Evolutionary conservation across 345 rosid genomes (phyloP).

Genomic region (Citrus sp.): DNA sequence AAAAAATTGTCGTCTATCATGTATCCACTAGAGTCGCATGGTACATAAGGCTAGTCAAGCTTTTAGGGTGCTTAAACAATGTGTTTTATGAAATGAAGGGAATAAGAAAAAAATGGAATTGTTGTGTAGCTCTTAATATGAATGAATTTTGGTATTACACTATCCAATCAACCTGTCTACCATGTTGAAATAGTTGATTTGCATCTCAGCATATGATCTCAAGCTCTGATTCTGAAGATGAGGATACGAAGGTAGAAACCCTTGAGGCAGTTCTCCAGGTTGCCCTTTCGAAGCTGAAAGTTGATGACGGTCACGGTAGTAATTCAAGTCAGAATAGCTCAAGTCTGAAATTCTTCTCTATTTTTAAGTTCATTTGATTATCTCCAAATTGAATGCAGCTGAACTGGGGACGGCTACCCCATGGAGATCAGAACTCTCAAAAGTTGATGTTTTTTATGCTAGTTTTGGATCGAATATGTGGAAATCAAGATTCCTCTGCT

Average conservation of each 20-base stretch:
- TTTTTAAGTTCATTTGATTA: neutral
- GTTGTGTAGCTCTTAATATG: conserved; percentile 5
- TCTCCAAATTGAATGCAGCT: conserved; percentile 22
- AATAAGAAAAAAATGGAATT: neutral
- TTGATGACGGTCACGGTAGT: conserved; percentile 44
- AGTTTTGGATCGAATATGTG: conserved; percentile 84
- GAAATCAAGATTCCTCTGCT: conserved; percentile 79
- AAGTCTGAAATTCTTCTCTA: neutral
- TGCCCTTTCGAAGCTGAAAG: conserved; percentile 52
- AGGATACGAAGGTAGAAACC: conserved; percentile 34
- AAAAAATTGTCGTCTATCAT: neutral
- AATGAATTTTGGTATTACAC: neutral
- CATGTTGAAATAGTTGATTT: conserved; percentile 15
- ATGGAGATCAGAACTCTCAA: conserved; percentile 74
- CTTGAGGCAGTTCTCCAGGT: conserved; percentile 29
- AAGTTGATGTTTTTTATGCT: conserved; percentile 78
- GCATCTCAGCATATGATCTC: conserved; percentile 41
- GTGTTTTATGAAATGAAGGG: neutral
- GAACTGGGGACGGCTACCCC: conserved; percentile 20
- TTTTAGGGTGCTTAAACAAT: neutral
- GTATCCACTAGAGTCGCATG: neutral
- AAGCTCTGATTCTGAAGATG: conserved; percentile 59
- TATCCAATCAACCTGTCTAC: neutral
- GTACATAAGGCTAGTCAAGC: neutral
- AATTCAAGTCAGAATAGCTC: conserved; percentile 1